phyloP scores from a whole-genome alignment of 345 rosid species.

The Tarenaya hassleriana region DNA sequence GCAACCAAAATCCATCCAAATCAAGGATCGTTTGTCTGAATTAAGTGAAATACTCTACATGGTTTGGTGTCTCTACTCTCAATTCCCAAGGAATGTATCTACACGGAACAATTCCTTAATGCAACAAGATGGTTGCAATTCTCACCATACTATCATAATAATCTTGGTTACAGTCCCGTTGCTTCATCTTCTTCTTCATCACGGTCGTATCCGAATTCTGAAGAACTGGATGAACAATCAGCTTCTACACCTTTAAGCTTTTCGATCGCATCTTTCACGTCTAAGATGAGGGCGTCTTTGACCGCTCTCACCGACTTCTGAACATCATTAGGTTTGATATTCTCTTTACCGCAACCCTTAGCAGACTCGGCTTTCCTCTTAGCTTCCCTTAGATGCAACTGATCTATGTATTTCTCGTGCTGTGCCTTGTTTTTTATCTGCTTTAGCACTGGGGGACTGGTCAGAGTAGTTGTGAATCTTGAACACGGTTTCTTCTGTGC shows the following conservation, averaged over 20 bases:
- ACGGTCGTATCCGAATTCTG: slow-evolving; percentile 31
- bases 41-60: too few relatives aligned
- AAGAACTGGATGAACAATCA: slow-evolving; percentile 24
- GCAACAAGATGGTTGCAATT: too few relatives aligned
- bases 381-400: slow-evolving; percentile 67
- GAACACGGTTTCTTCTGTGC: slow-evolving; percentile 32
- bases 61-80: too few relatives aligned
- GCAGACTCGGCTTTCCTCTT: slow-evolving; percentile 48
- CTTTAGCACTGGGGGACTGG: slow-evolving; percentile 63
- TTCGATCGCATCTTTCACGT: slow-evolving; percentile 54
- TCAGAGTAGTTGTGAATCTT: slow-evolving; percentile 32
- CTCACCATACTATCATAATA: slow-evolving; percentile 8
- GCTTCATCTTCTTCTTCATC: slow-evolving; percentile 31
- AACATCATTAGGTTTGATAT: slow-evolving; percentile 18
- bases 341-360: slow-evolving; percentile 40
- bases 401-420: slow-evolving; percentile 80
- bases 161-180: too few relatives aligned
- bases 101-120: too few relatives aligned
- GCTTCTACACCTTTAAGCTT: slow-evolving; percentile 44
- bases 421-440: slow-evolving; percentile 55
- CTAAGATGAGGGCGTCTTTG: slow-evolving; percentile 41
- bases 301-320: slow-evolving; percentile 45
- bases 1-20: too few relatives aligned
- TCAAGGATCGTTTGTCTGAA: too few relatives aligned
- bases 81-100: too few relatives aligned